Conservation (phyloP, 2,329 filamentous ascomycete genomes). For the Thielaviopsis populi region DNA sequence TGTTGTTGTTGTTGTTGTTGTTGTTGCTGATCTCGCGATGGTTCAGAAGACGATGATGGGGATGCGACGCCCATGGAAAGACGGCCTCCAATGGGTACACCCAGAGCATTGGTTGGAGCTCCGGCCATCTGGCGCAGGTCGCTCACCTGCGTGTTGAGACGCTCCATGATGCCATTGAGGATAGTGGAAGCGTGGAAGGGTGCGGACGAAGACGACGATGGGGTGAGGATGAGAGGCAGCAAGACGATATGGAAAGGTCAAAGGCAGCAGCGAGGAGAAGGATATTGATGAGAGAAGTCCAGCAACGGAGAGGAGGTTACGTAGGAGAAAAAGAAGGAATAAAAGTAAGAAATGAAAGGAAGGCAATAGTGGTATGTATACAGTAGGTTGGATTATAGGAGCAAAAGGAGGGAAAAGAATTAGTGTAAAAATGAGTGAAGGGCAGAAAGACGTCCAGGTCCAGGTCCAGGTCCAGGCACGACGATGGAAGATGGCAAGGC, state of each 20-base stretch:
- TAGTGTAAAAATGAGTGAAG: background rate
- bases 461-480: background rate
- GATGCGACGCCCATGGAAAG: conserved; percentile 20
- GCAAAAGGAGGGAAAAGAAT: background rate
- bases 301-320: background rate
- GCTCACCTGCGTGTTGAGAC: conserved; percentile 38
- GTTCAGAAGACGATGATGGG: conserved; percentile 31
- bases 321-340: background rate
- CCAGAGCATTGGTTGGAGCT: conserved; percentile 24
- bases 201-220: background rate
- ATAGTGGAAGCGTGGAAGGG: background rate
- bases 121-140: conserved; percentile 38
- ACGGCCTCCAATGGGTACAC: conserved; percentile 19
- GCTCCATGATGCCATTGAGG: conserved; percentile 31
- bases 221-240: background rate
- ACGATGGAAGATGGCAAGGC: background rate
- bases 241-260: background rate
- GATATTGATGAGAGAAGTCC: background rate
- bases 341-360: background rate
- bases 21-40: conserved; percentile 32
- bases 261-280: background rate
- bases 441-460: background rate
- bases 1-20: conserved; percentile 22
- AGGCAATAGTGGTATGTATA: background rate
- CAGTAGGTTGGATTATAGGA: background rate